Percentiles rank a stretch among this genome's conserved stretches.
Evolutionary conservation across 441 rosid species (phyloP).

Genomic region (Euphorbia schlechtendalii): DNA sequence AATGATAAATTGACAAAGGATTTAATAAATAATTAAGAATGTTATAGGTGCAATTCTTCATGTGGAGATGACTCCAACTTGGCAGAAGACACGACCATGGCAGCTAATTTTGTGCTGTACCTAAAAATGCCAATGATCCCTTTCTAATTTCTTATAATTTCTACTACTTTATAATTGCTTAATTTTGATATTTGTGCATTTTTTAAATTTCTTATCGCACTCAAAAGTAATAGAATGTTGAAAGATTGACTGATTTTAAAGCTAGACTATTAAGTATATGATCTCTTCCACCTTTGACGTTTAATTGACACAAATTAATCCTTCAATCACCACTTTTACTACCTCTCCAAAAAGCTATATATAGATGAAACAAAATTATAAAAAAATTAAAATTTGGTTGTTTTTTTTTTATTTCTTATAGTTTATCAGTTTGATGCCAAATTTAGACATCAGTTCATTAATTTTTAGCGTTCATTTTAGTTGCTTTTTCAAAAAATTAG

Average conservation of each 20-base stretch:
- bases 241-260: neutral
- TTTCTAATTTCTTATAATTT: neutral
- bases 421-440: too few species aligned
- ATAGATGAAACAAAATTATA: too few species aligned
- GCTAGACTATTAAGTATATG: too few species aligned
- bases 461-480: too few species aligned
- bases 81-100: slow-evolving; percentile 3
- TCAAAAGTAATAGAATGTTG: neutral
- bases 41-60: slow-evolving; percentile 5
- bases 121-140: neutral
- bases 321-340: too few species aligned
- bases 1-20: neutral
- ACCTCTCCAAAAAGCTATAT: too few species aligned
- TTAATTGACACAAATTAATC: too few species aligned
- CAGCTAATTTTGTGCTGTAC: slow-evolving; percentile 15
- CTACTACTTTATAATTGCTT: neutral
- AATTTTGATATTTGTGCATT: neutral
- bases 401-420: too few species aligned
- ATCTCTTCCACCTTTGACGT: too few species aligned
- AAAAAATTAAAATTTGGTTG: too few species aligned
- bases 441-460: too few species aligned
- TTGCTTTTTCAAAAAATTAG: too few species aligned
- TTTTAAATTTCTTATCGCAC: neutral
- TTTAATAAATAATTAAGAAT: slow-evolving; percentile 1
- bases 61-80: slow-evolving; percentile 4